Conservation (phyloP, 2,329 filamentous ascomycete species). For the Colletotrichum navitas region DNA sequence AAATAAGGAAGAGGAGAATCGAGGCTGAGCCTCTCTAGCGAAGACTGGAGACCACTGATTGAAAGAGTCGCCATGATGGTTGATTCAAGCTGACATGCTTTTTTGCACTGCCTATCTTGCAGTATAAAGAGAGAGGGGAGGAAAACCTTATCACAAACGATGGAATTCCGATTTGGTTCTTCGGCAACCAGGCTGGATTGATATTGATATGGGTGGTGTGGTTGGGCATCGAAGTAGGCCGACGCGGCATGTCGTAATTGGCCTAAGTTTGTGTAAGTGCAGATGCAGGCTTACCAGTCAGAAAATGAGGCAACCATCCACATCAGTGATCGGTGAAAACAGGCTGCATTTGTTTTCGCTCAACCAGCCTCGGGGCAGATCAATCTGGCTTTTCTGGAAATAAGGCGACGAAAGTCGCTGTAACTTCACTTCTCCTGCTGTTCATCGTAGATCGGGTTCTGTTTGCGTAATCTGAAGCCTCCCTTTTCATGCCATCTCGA, state of each 20-base stretch:
- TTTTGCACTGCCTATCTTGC: not conserved
- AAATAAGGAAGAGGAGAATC: slow-evolving; percentile 47
- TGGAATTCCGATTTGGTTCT: not conserved
- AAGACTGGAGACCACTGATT: slow-evolving; percentile 68
- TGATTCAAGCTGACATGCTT: not conserved
- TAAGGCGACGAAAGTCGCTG: not conserved
- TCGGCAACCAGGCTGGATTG: not conserved
- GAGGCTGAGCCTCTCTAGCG: slow-evolving; percentile 69
- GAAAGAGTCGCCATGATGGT: slow-evolving; percentile 67
- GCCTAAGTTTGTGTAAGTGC: not conserved
- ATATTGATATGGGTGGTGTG: not conserved
- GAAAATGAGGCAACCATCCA: not conserved
- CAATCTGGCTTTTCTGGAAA: not conserved
- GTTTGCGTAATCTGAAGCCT: not conserved
- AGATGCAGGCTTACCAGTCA: slow-evolving; percentile 1
- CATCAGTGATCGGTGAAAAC: not conserved
- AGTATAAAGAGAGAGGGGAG: not conserved
- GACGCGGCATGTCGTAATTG: not conserved
- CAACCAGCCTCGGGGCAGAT: not conserved
- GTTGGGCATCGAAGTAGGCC: slow-evolving; percentile 19
- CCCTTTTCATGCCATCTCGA: too few species aligned
- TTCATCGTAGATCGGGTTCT: not conserved
- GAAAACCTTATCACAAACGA: slow-evolving; percentile 5
- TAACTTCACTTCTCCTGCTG: too few species aligned
- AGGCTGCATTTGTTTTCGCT: not conserved